phyloP scores from a whole-genome alignment of 768 basidiomycete genomes.

The Tylopilus rubrobrunneus region DNA sequence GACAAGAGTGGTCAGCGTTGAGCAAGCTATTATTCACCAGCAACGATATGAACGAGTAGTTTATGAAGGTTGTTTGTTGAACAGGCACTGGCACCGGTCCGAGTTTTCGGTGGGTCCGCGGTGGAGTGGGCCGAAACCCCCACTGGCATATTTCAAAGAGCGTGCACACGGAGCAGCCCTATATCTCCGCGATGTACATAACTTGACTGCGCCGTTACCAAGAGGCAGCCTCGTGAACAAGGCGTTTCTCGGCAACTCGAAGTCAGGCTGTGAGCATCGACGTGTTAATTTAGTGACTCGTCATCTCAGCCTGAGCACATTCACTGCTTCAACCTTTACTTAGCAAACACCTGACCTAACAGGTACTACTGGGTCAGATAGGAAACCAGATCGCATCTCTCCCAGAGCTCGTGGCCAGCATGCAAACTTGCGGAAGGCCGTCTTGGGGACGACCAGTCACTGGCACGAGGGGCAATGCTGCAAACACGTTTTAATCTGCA shows the following conservation, averaged over 20 bases:
- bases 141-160: background rate
- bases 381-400: background rate
- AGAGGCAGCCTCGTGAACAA: conserved; percentile 6
- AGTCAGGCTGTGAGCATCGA: background rate
- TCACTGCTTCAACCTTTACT: background rate
- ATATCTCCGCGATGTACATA: conserved; percentile 1
- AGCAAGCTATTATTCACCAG: too few species aligned
- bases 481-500: conserved; percentile 30
- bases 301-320: background rate
- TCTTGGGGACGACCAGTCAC: conserved; percentile 7
- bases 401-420: background rate
- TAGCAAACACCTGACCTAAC: background rate
- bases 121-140: too few species aligned
- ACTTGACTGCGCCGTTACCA: background rate
- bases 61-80: background rate
- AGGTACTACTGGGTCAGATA: background rate
- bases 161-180: background rate
- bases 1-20: background rate
- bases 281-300: background rate
- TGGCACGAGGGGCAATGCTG: conserved; percentile 22
- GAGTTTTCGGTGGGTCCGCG: background rate
- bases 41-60: background rate
- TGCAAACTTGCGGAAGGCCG: conserved; percentile 3
- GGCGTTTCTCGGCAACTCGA: conserved; percentile 3
- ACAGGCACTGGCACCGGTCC: background rate